Base-by-base conservation (phyloP, 805 yeast genomes). In the Suhomyces emberorum region DNA sequence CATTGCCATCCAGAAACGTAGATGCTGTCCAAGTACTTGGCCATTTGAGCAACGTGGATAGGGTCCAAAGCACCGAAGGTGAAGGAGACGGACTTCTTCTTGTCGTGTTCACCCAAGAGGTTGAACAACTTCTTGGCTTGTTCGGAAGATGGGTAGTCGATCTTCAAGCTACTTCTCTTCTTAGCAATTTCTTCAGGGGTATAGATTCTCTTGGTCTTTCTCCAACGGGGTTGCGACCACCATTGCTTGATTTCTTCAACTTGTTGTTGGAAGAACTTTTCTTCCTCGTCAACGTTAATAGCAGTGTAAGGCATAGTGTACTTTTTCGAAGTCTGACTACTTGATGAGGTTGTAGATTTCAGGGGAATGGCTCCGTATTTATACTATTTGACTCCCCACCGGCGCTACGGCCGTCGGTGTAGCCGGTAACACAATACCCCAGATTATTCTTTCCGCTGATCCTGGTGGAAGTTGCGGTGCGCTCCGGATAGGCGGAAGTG, bases 1-100 rank as follows among this genome's bases (percentile, higher is more conserved):
- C 95, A 89, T 72, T 91, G 98, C 98, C 98, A 91, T 36, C 98
- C 98, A 28, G 95, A 84, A 47, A 91, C 95, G 63, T 91, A 91
- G 51, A 91, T 77, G 9, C 95, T 77, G 65, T 89, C 98, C 55
- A 91, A 74, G 66, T 87, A 88, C 65, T 86, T 87, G 52, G 96
- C 95, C 98, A 91, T 91, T 69, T 91, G 97, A 42, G 96, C 72
- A 47, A 88, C 88, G 60, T 91, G 97, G 49, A 91, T 83, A 18
- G 97, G 96, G 63, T 91, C 97, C 53, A 91, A 73, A 16, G 97
- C 97, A 61, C 97, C 98, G 58, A 88, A 89, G 22, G 97, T 88
- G 73, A 80, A 81, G 15, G 96, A 83, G 24, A 79, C 83, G 30
- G 95, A 78, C 58, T 79, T 80, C 48, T 82, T 69, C 42, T 63